Evolutionary conservation across 805 yeast species (phyloP), one percentile per base, ranked within the genome.

Genomic region (Sugiyamaella chiloensis): DNA sequence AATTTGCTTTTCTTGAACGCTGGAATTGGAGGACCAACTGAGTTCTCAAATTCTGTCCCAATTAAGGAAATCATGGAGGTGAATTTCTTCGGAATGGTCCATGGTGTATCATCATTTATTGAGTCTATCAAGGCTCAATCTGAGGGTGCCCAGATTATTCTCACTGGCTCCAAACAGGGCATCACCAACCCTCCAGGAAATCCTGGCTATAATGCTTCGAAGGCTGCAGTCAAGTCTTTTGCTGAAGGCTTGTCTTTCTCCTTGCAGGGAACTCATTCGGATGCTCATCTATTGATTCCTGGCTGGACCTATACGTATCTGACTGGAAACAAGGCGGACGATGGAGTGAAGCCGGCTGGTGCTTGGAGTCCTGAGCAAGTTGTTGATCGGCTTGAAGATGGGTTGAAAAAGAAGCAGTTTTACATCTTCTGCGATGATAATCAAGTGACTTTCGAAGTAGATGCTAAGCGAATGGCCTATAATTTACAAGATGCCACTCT

Each of bases 191-290:
- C 63, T 55, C 80, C 81, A 5, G 81, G 81, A 31, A 81, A 81
- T 46, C 73, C 76, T 14, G 75, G 76, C 41, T 78, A 78, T 60
- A 76, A 80, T 63, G 73, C 82, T 16, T 72, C 81, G 36, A 78
- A 78, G 61, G 76, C 79, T n/a, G 78, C 79, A 6, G 72, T 78
- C 40, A 42, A 74, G 69, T 53, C 74, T 2, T 75, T 75, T 55
- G 62, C 61, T 26, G 63, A 59, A 46, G 62, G 59, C 27, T 42
- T 59, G 41, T 58, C 63, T 9, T 57, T 44, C 47, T 53, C 52
- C n/a, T 42, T 59, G 12, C 47, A 48, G 16, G 60, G 48, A 2
- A 48, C 59, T 31, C 23, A 35, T 19, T 51, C 48, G 20, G 52
- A 50, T 11, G 61, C 55, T 9, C 60, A 57, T 34, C 44, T 59